A percentile compares a stretch with the other conserved stretches of the same genome.
Evolutionary conservation across 192 early-diverging fungal species (phyloP).

Genomic region (Gonapodya prolifera): DNA sequence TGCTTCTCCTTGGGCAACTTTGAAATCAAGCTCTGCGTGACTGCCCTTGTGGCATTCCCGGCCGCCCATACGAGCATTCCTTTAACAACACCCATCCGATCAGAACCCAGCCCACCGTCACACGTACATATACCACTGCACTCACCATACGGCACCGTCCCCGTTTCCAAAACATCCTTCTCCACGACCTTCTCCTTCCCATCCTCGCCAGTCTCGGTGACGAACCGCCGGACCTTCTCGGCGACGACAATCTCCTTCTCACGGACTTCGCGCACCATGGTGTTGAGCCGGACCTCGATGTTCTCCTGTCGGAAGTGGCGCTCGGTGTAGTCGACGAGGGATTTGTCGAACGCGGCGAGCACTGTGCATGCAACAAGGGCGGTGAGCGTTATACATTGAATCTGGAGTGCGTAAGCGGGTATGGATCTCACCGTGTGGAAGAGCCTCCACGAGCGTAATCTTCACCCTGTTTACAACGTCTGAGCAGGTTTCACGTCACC

Average conservation of each 20-base stretch:
- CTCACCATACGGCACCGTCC: slow-evolving; percentile 54
- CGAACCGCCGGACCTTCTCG: slow-evolving; percentile 53
- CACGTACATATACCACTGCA: background rate
- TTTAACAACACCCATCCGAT: background rate
- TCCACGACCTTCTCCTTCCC: slow-evolving; percentile 59
- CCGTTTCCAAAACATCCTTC: slow-evolving; percentile 41
- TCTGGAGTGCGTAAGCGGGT: too few relatives aligned
- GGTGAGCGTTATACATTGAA: too few relatives aligned
- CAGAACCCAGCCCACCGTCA: background rate
- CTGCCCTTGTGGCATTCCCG: slow-evolving; percentile 59
- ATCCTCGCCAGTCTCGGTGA: slow-evolving; percentile 63
- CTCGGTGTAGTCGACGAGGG: slow-evolving; percentile 72
- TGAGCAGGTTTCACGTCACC: slow-evolving; percentile 57
- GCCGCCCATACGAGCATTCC: slow-evolving; percentile 75
- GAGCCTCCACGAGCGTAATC: slow-evolving; percentile 67
- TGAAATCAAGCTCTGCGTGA: slow-evolving; percentile 52
- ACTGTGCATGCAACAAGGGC: too few relatives aligned
- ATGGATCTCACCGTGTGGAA: too few relatives aligned
- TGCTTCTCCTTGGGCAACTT: slow-evolving; percentile 40
- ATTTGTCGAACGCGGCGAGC: slow-evolving; percentile 60
- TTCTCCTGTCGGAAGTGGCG: slow-evolving; percentile 61
- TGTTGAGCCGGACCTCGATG: slow-evolving; percentile 61
- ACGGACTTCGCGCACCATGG: slow-evolving; percentile 63
- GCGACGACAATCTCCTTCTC: slow-evolving; percentile 59
- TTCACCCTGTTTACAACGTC: slow-evolving; percentile 61